Evolutionary conservation across 352 stramenopile genomes (phyloP).

Genomic region (Globisporangium cylindrosporum): DNA sequence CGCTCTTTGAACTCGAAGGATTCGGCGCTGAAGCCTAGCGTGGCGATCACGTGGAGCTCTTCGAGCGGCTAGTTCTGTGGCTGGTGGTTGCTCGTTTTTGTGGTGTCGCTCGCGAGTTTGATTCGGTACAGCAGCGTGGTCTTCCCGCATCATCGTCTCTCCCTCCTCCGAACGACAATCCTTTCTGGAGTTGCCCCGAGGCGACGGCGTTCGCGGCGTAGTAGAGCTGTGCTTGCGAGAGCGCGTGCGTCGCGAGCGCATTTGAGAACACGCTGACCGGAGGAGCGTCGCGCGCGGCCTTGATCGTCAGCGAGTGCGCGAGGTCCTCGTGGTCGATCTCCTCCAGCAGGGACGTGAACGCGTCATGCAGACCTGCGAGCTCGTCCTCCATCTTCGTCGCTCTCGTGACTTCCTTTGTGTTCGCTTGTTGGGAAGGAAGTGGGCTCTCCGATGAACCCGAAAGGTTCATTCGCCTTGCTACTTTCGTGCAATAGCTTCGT

Average conservation of each 20-base stretch:
- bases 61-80: not conserved
- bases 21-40: slow-evolving; percentile 30
- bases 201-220: not conserved
- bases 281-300: not conserved
- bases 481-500: too few relatives aligned
- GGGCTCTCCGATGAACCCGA: too few relatives aligned
- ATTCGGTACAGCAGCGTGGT: slow-evolving; percentile 31
- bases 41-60: slow-evolving; percentile 16
- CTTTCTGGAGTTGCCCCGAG: not conserved
- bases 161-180: not conserved
- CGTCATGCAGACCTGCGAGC: slow-evolving; percentile 2
- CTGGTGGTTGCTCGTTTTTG: not conserved
- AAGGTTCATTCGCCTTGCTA: too few relatives aligned
- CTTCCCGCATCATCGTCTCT: slow-evolving; percentile 17
- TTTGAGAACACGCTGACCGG: not conserved
- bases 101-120: slow-evolving; percentile 11
- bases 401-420: not conserved
- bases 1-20: slow-evolving; percentile 11
- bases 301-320: not conserved
- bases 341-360: slow-evolving; percentile 11
- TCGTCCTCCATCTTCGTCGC: slow-evolving; percentile 2
- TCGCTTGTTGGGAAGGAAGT: not conserved
- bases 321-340: slow-evolving; percentile 18
- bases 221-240: not conserved
- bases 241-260: not conserved